Base-by-base conservation (phyloP, 139 green algal species). In the Tetradesmus lagerheimii region DNA sequence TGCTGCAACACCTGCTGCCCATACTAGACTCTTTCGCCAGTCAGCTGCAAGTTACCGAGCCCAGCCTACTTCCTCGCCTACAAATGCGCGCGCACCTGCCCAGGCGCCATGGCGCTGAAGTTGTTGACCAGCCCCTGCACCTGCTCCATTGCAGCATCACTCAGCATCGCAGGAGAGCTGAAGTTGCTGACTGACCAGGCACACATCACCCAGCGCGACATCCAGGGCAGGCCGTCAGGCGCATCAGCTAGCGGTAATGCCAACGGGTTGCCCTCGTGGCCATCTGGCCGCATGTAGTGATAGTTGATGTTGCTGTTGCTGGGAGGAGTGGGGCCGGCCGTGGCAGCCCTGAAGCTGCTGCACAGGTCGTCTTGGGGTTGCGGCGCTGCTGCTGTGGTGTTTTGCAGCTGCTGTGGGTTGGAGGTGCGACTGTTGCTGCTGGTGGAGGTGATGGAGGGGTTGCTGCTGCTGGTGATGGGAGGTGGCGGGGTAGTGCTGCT, bases 41-140 rank as follows among this genome's bases (percentile, higher is more conserved):
- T n/a, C n/a, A n/a, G n/a, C n/a, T n/a, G n/a, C n/a, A n/a, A n/a
- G n/a, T n/a, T n/a, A n/a, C n/a, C n/a, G n/a, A n/a, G n/a, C n/a
- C n/a, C 47, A 16, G 47, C 47, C 6, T n/a, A n/a, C n/a, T n/a
- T n/a, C n/a, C n/a, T n/a, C n/a, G n/a, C n/a, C n/a, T n/a, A n/a
- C n/a, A n/a, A n/a, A n/a, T n/a, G n/a, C n/a, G n/a, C n/a, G n/a
- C n/a, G 25, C 25, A 85, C 79, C 79, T 85, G 79, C 20, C 79
- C 80, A 8, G 45, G 80, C 14, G 80, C 62, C 80, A 86, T 86
- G 15, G 38, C 12, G 8, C 45, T 76, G 53, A 87, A 87, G 53
- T 87, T 87, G 81, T 77, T 87, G 81, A n/a, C n/a, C n/a, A n/a
- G n/a, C n/a, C n/a, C 31, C 82, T 87, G 29, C 35, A 78, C 57